A percentile compares a stretch with the other conserved stretches of the same genome.
Evolutionary conservation across 2,329 filamentous ascomycete genomes (phyloP).

Genomic region (Ascochyta rabiei): DNA sequence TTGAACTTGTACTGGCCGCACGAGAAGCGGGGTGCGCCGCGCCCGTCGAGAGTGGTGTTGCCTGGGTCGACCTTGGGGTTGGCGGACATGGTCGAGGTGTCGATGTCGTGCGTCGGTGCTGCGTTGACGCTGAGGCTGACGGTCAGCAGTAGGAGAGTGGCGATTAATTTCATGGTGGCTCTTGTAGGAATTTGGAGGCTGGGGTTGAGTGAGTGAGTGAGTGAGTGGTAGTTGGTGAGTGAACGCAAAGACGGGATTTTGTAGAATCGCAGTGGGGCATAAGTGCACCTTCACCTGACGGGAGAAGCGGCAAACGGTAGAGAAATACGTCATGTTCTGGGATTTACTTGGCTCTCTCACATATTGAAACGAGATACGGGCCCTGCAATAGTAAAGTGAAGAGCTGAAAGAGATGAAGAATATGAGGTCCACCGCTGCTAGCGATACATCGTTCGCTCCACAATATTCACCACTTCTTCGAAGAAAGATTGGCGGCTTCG

Average conservation of each 20-base stretch:
- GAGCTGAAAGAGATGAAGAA: too few relatives aligned
- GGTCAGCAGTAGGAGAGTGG: background rate
- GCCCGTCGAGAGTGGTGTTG: background rate
- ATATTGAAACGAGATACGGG: too few relatives aligned
- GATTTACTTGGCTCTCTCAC: background rate
- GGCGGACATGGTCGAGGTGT: background rate
- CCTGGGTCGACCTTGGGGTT: background rate
- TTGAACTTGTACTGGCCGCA: slow-evolving; percentile 17
- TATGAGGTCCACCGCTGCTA: too few relatives aligned
- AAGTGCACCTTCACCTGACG: background rate
- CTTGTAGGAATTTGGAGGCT: background rate
- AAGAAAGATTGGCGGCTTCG: too few relatives aligned
- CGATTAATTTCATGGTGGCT: background rate
- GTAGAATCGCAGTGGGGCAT: background rate
- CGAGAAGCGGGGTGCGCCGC: background rate
- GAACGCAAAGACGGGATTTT: background rate
- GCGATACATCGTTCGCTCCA: too few relatives aligned
- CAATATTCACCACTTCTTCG: too few relatives aligned
- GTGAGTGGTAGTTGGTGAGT: background rate
- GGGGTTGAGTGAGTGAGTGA: background rate
- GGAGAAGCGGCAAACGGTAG: background rate
- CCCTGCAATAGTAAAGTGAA: too few relatives aligned
- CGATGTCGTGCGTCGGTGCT: background rate
- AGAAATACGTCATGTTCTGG: background rate
- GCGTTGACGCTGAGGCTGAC: background rate